Evolutionary conservation across 441 rosid genomes (phyloP), one percentile per base, ranked within the genome.

Genomic region (Macaranga tanarius): DNA sequence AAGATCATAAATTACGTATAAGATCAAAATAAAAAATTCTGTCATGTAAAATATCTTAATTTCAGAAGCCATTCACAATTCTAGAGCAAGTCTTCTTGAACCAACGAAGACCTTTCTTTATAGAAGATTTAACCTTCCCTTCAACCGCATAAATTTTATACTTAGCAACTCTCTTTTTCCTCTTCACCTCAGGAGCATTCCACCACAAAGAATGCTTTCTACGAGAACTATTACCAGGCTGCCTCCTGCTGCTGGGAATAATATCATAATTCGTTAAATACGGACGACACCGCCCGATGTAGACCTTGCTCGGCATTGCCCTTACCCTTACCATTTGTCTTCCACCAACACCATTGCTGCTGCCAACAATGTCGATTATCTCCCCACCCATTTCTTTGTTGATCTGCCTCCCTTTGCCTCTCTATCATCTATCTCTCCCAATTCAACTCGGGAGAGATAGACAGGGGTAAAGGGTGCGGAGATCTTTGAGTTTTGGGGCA

Each of bases 101-200:
- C 92, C 93, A 88, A 31, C 81, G 79, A 72, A 67, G 76, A 34
- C 93, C 84, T 22, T 76, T 84, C 76, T 73, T 87, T 13, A 87
- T 16, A 4, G 90, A 77, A 51, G 65, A 5, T 69, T 86, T 89
- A 61, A 85, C 76, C 75, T 69, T 87, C 31, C 90, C 90, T 75
- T 89, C 92, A 0, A 75, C 76, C 2, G 88, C 28, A 72, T 88
- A 89, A 15, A 86, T 44, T 57, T 88, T 91, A 56, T 91, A 91
- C 28, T 76, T 80, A 5, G 87, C 88, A 8, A 88, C 84, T 58
- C 92, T 73, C 71, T 74, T 85, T 73, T 83, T 84, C 73, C 94
- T 86, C 79, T 83, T 84, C 10, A 69, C 66, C 63, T 91, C 95
- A 0, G 90, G 85, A 16, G 82, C 68, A 19, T 84, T 88, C 90